Evolutionary conservation across 805 yeast genomes (phyloP).

Genomic region (Ogataea sp.): DNA sequence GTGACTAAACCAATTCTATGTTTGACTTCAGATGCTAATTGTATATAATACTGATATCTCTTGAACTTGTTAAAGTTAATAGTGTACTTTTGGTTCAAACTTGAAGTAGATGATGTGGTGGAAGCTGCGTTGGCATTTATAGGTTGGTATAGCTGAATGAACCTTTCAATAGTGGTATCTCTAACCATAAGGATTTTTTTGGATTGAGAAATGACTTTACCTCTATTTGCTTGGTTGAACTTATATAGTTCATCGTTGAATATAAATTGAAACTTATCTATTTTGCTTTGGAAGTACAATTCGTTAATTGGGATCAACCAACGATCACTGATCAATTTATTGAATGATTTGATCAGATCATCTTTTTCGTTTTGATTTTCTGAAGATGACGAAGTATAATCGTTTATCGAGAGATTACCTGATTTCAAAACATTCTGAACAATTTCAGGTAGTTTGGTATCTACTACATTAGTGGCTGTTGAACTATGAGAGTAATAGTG

Average conservation of each 20-base stretch:
- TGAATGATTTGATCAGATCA: constrained; percentile 3
- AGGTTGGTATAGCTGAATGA: constrained; percentile 4
- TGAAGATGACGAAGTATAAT: constrained; percentile 27
- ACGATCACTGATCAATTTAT: constrained; percentile 37
- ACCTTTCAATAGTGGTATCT: constrained; percentile 35
- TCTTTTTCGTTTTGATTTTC: constrained; percentile 18
- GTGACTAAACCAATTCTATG: constrained; percentile 66
- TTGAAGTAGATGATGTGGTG: background rate
- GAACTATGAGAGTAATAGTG: constrained; percentile 28
- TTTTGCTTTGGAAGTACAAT: constrained; percentile 21
- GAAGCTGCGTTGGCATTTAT: background rate
- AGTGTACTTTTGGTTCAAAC: constrained; percentile 35
- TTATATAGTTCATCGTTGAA: constrained; percentile 30
- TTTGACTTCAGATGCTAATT: constrained; percentile 53
- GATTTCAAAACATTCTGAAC: constrained; percentile 61
- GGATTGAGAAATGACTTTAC: constrained; percentile 38
- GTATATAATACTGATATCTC: constrained; percentile 55
- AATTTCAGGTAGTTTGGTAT: constrained; percentile 43
- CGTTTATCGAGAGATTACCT: constrained; percentile 57
- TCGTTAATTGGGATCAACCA: constrained; percentile 41
- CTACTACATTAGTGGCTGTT: too few species aligned
- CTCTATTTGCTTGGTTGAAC: constrained; percentile 20
- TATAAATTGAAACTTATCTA: constrained; percentile 24
- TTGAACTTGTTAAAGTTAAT: constrained; percentile 61
- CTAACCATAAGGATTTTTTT: constrained; percentile 56